Evolutionary conservation across 108 stramenopile species (phyloP), one percentile per base, ranked within the genome.

Genomic region (Nitzschia palea): DNA sequence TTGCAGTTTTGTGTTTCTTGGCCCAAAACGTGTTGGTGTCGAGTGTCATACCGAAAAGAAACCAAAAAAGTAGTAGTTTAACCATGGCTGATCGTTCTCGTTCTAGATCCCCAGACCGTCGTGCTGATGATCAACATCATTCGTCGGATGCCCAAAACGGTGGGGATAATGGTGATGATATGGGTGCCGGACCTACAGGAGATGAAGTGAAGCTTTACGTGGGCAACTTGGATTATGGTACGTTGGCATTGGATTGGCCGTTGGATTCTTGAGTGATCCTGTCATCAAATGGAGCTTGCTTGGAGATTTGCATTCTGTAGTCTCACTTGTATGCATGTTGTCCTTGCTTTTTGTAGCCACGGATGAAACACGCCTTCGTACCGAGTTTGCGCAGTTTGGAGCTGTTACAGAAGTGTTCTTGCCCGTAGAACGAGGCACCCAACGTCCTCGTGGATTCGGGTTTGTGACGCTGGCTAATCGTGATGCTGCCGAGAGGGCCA

Each of bases 161-260:
- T 34, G 67, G 56, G 22, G 71, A 26, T 25, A 54, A 34, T 42
- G 45, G 30, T 54, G 65, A 33, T 40, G 59, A 40, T 45, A 15
- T 30, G 12, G 47, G 55, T 30, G 68, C 22, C n/a, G 70, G 51
- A 63, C 59, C 59, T 22, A 66, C 44, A 61, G 50, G 60, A 12
- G 80, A 80, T 44, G 89, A 81, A 28, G 81, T 93, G 31, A 95
- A 95, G 79, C 88, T 95, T 73, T 95, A 95, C 77, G 79, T 93
- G 29, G 94, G 94, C 36, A 93, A 96, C 61, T 71, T 91, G 32
- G 89, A 91, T 51, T 91, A 91, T 57, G 75, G 88, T 90, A 51
- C 32, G 83, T 74, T 23, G 0, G 22, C 6, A 35, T 63, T n/a
- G n/a, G n/a, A n/a, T n/a, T n/a, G 18, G n/a, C 17, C 12, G n/a